Evolutionary conservation across 1,139 yeast genomes (phyloP), one percentile per base, ranked within the genome.

Genomic region (Suhomyces atakaporum): DNA sequence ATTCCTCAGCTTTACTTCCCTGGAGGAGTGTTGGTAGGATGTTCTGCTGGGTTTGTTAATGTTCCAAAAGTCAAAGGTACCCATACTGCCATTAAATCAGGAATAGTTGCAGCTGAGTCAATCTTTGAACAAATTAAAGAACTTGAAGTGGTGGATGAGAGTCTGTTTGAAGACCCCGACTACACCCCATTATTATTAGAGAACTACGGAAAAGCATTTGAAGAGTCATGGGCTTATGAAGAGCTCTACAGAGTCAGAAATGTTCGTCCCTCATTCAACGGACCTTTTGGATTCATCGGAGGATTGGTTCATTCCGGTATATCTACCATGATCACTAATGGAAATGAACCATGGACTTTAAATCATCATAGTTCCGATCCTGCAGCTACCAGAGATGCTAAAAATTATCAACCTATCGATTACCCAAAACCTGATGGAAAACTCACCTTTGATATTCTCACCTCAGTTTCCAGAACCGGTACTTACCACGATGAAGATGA

Each of bases 11-110:
- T 92, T 43, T 69, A 81, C 45, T 92, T 92, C 75, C 97, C 97
- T 5, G 98, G 98, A 37, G 98, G 98, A 37, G 81, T 89, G 5
- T 67, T 92, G 18, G 92, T 92, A 27, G 98, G 98, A 21, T 94
- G 96, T 44, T 69, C 94, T 36, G 98, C 98, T 7, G 98, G 98
- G 1, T 90, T 92, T 60, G 77, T 92, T 75, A 92, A 92, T 58
- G 97, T 92, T 29, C 97, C 98, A 29, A 92, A 92, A 60, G 85
- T 92, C 54, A 92, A 92, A 65, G 98, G 98, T n/a, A 84, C 97
- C 0, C 98, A 92, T 58, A 90, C 97, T 1, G 97, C 98, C 3
- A 85, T 92, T 78, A 92, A 90, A 60, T 75, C 94, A 8, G 98
- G 97, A 24, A 83, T 92, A 73, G 65, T 92, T 20, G 98, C 97